Evolutionary conservation across 1,139 yeast genomes (phyloP).

Genomic region (Cylindricascospora bacillispora): DNA sequence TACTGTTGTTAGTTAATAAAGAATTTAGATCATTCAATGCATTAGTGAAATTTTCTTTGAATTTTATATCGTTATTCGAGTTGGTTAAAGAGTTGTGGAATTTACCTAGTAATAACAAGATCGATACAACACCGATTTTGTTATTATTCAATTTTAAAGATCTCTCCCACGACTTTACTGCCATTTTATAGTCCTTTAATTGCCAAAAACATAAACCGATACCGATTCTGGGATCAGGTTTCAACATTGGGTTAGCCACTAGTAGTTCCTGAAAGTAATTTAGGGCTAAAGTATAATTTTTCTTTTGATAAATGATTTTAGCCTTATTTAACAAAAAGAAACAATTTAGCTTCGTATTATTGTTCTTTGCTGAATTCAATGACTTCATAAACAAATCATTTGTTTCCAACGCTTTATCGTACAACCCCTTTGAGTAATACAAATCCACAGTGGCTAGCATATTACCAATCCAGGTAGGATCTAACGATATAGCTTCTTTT

Average conservation of each 20-base stretch:
- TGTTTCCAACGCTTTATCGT: slow-evolving; percentile 55
- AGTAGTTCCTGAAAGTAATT: slow-evolving; percentile 75
- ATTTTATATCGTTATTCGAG: slow-evolving; percentile 39
- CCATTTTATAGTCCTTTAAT: slow-evolving; percentile 65
- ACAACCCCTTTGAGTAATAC: slow-evolving; percentile 35
- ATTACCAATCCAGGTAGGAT: slow-evolving; percentile 35
- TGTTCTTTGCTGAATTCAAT: slow-evolving; percentile 16
- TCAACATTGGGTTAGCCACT: slow-evolving; percentile 58
- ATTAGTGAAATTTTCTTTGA: slow-evolving; percentile 35
- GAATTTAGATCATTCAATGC: slow-evolving; percentile 29
- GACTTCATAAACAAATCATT: slow-evolving; percentile 42
- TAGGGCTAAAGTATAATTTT: slow-evolving; percentile 62
- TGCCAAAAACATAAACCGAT: slow-evolving; percentile 92
- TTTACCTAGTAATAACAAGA: slow-evolving; percentile 54
- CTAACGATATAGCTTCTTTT: slow-evolving; percentile 28
- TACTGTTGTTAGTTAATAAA: slow-evolving; percentile 17
- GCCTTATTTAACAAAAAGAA: slow-evolving; percentile 81
- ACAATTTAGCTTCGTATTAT: slow-evolving; percentile 38
- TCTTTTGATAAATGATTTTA: slow-evolving; percentile 58
- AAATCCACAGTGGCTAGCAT: slow-evolving; percentile 50
- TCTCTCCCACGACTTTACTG: slow-evolving; percentile 73
- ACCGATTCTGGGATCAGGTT: slow-evolving; percentile 92
- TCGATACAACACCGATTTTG: slow-evolving; percentile 43
- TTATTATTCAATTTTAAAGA: slow-evolving; percentile 53
- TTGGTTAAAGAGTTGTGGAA: slow-evolving; percentile 48